Evolutionary conservation across 345 rosid species (phyloP).

Genomic region (Syzygium grande): DNA sequence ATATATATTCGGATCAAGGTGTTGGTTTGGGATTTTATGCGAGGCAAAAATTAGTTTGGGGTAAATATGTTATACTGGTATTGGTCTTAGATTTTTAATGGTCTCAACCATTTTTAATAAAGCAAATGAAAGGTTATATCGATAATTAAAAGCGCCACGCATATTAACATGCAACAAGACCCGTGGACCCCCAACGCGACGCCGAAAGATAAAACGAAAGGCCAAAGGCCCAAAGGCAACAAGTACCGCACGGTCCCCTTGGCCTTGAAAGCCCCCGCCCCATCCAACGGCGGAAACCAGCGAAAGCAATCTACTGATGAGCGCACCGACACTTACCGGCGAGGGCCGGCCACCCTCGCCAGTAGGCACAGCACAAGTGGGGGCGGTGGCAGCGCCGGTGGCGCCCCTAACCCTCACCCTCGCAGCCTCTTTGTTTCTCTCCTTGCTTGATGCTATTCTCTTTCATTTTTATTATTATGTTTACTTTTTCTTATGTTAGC

Average conservation of each 20-base stretch:
- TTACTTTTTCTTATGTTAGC: not conserved
- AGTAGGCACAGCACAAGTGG: not conserved
- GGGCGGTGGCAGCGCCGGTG: not conserved
- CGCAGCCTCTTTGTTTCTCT: not conserved
- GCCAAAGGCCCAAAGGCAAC: not conserved
- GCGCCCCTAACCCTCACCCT: not conserved
- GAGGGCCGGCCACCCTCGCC: not conserved
- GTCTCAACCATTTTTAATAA: not conserved
- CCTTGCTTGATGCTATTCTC: not conserved
- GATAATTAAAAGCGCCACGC: not conserved
- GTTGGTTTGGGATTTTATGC: fast-evolving
- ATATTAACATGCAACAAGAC: too few species aligned
- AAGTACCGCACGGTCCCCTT: not conserved
- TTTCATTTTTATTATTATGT: not conserved
- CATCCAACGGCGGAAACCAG: not conserved
- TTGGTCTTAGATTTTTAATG: too few species aligned
- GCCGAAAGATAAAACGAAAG: not conserved
- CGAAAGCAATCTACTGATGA: not conserved
- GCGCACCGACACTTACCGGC: not conserved
- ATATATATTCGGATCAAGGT: not conserved
- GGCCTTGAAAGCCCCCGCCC: not conserved
- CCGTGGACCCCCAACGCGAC: too few species aligned
- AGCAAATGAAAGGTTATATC: not conserved
- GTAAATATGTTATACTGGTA: not conserved
- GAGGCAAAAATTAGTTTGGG: not conserved